Evolutionary conservation across 2,329 filamentous ascomycete species (phyloP), one percentile per base, ranked within the genome.

Genomic region (Aspergillus niger): DNA sequence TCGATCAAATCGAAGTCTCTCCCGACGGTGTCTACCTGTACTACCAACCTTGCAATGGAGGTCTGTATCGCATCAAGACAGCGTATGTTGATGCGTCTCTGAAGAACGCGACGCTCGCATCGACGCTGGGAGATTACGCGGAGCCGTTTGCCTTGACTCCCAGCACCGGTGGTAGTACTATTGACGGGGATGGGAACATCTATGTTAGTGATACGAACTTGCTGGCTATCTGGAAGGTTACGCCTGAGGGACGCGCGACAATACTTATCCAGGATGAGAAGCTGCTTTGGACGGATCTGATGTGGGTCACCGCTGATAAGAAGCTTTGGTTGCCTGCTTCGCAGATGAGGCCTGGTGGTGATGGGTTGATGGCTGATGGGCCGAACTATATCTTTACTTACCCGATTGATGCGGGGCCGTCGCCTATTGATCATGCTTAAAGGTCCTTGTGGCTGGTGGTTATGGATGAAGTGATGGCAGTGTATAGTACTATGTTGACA

Each of bases 161-260:
- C 2, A 70, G 69, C 3, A 78, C 75, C 1, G 75, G 74, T 15
- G 75, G 75, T 24, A 77, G 73, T 4, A 73, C 76, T 3, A 77
- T 77, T 41, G 76, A 77, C 56, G 74, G 70, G 0, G 51, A 72
- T 8, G 76, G 76, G 3, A 76, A 74, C 57, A 73, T 78, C 30
- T 78, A 78, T 60, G 57, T 66, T 52, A 72, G 69, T 62, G 76
- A 77, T 60, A 73, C 69, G 0, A 72, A 78, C 53, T 55, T 60
- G 30, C 55, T 58, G 8, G 58, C 58, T n/a, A 58, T 60, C 28
- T 53, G 54, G 44, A 54, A 58, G 55, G 50, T 61, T 7, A 58
- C 44, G 5, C 59, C 59, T 8, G 51, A 51, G 13, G 57, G 43
- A 3, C 26, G 57, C 17, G 54, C 56, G 5, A 51, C 26, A 3